Evolutionary conservation across 164 flowering plant species (phyloP), one percentile per base, ranked within the genome.

Genomic region (Dillenia suffruticosa): DNA sequence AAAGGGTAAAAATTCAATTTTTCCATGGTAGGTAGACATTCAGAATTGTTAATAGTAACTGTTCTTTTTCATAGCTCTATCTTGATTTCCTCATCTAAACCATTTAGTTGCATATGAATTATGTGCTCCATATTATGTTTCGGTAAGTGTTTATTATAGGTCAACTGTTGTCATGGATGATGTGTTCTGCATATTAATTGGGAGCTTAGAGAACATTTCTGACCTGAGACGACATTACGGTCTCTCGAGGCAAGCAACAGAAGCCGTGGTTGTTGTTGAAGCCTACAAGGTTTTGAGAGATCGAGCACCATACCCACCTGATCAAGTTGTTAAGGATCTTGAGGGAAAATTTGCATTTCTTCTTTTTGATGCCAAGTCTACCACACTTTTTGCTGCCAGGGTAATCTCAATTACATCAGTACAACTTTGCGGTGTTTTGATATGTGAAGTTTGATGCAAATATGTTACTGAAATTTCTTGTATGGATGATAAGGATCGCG

Each of bases 281-380:
- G 84, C 86, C 16, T 85, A 79, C 14, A 79, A 65, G 46, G 74
- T 67, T 53, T 22, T 82, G n/a, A 72, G 81, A 15, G 87, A 85
- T 46, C 66, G 87, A 12, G 89, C 76, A 15, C 85, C 85, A 0
- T 82, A 79, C 60, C 90, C 87, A n/a, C 57, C 82, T 26, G 87
- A 85, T 63, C 85, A 84, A 66, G 87, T 82, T 57, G 59, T 84
- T 14, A 79, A 57, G 56, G 82, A 78, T 50, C 72, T 84, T 15
- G 57, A 74, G 5, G 89, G 89, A 9, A 82, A 76, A 47, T 84
- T 81, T 26, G 76, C 87, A 8, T 85, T 85, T 60, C 19, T 82
- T 54, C 70, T 85, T 58, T 82, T 64, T 57, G 87, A 85, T 63
- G 65, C 72, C 40, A 67, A 50, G 59, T 46, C 51, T 12, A 16